phyloP scores from a whole-genome alignment of 768 basidiomycete genomes.

The Sistotremastrum suecicum region DNA sequence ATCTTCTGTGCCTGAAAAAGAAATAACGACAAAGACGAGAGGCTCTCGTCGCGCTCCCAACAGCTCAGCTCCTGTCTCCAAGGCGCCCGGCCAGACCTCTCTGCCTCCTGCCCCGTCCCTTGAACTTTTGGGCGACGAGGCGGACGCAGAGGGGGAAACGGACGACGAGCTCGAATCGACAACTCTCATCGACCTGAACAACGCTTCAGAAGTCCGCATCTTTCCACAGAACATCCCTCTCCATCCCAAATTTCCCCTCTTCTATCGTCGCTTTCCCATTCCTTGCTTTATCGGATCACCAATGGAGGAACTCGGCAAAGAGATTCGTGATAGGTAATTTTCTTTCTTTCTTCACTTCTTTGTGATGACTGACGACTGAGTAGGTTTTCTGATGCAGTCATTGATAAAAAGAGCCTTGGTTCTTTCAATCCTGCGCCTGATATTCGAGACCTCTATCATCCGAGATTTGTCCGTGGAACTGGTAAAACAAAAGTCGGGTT shows the following conservation, averaged over 20 bases:
- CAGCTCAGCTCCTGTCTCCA: too few species aligned
- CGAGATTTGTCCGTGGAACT: conserved; percentile 59
- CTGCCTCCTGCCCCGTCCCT: too few species aligned
- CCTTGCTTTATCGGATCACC: conserved; percentile 25
- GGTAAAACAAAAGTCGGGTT: conserved; percentile 58
- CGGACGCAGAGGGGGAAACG: too few species aligned
- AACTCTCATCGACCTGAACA: too few species aligned
- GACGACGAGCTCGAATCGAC: too few species aligned
- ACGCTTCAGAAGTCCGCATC: conserved; percentile 16
- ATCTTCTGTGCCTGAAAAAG: too few species aligned
- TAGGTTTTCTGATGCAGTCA: conserved; percentile 9
- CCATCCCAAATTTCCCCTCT: conserved; percentile 37
- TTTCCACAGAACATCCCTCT: conserved; percentile 37
- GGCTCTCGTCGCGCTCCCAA: too few species aligned
- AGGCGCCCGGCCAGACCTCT: too few species aligned
- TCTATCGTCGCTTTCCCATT: conserved; percentile 59
- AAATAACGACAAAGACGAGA: too few species aligned
- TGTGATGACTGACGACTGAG: conserved; percentile 1
- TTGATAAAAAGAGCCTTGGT: conserved; percentile 15
- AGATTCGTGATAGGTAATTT: conserved; percentile 20
- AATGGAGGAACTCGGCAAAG: not conserved
- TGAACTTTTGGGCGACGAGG: too few species aligned
- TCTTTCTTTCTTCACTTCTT: conserved; percentile 1
- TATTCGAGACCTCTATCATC: conserved; percentile 60
- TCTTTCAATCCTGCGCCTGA: conserved; percentile 45